Base-by-base conservation (phyloP, 1,284 basidiomycete species). In the Nidula niveotomentosa region DNA sequence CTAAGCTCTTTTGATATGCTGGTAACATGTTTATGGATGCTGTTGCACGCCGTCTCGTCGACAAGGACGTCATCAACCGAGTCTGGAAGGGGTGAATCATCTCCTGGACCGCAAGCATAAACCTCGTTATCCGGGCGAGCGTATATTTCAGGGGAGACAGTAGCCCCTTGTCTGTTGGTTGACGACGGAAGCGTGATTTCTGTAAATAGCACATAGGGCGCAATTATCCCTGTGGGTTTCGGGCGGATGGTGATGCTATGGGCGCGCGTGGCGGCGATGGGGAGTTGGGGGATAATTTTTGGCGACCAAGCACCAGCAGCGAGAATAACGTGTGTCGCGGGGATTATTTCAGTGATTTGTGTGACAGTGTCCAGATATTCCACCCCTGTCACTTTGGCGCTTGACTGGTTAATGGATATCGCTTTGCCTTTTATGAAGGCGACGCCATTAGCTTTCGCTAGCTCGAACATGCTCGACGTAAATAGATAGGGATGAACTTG, bases 241-340 rank as follows among this genome's bases (percentile, higher is more conserved):
- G 78, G 76, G 35, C 64, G 83, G 58, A 90, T 81, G 3, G 80
- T 83, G 63, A 90, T 78, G 62, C 86, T 88, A 67, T 90, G 88
- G 0, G 85, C 87, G 51, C 88, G 84, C 3, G 77, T 84, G 37
- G 76, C 77, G 12, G 70, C 65, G 58, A 90, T 79, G 12, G 86
- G 86, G 34, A 89, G 74, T 6, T 70, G 60, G 9, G 77, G 71
- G 36, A 81, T 41, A 56, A 90, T 65, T 7, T 63, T 67, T 8
- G 92, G 82, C 0, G 93, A 93, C 95, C 95, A 98, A 1, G 93
- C 91, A 10, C 94, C 94, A 9, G 91, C 90, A 34, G 88, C 82
- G 52, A 97, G 69, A 36, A 96, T 76, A 51, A 96, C 78, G 56
- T 85, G 76, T 3, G 85, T 85, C 30, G 88, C 86, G 2, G 73